Base-by-base conservation (phyloP, 2,329 filamentous ascomycete species). In the Fusarium redolens region DNA sequence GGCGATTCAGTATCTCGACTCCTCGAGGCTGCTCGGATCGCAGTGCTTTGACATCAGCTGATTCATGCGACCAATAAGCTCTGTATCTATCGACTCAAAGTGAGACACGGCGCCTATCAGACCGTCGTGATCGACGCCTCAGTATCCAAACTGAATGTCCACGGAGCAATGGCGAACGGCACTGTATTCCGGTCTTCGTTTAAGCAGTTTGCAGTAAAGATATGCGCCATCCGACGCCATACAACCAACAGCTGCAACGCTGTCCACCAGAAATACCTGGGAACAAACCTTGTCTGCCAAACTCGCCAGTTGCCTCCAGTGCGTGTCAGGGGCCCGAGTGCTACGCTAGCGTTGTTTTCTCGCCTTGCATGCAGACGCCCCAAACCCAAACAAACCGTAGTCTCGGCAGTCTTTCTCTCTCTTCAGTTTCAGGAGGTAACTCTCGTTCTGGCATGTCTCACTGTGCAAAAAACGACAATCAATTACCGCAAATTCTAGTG, bases 131-230 rank as follows among this genome's bases (percentile, higher is more conserved):
- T 41, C 25, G 17, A 35, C 35, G 63, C 63, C 47, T 35, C 55
- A 68, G 12, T 10, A 13, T 25, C 7, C 15, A 41, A 14, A 28
- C 38, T 38, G 44, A 33, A 10, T 8, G 12, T 18, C 22, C 35
- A 51, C 17, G 18, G 31, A 22, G 15, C 58, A 58, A 20, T 31
- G 22, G 33, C 25, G 14, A 18, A 48, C 43, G 61, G 50, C 63
- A 66, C 43, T 30, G 43, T 33, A 40, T 43, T 33, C 54, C 63
- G 41, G 45, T 33, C n/a, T n/a, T 22, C 31, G 28, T 43, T 55
- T 40, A 40, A n/a, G 65, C 47, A 62, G 35, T 68, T 67, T 67
- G 18, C n/a, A 68, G 65, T 68, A 68, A 55, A 10, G 65, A 68
- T 68, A 20, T 35, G 47, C 55, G 14, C 17, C 41, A 30, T 28